These are phyloP conservation scores for Phoma sp. DNA, from an alignment of 2,329 filamentous ascomycete genomes.

Conservation along the genomic window DNA sequence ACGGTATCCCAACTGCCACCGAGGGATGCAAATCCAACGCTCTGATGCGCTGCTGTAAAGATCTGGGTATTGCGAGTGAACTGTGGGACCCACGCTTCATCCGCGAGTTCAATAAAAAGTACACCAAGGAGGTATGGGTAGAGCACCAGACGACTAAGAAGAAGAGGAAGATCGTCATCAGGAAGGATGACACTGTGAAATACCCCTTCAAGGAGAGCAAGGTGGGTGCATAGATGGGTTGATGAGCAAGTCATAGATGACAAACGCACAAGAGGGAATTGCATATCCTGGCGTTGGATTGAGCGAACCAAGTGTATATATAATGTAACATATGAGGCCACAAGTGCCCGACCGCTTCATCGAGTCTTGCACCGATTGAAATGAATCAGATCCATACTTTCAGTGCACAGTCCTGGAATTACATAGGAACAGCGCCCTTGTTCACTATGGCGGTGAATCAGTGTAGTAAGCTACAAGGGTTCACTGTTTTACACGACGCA, in stretches of 20 bases:
- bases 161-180: slow-evolving; percentile 84
- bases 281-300: background rate
- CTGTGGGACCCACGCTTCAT: slow-evolving; percentile 97
- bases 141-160: slow-evolving; percentile 89
- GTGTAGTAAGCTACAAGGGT: too few species aligned
- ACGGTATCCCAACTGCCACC: slow-evolving; percentile 90
- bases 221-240: slow-evolving; percentile 10
- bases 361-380: background rate
- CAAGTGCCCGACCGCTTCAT: background rate
- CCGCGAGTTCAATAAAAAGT: slow-evolving; percentile 76
- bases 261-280: background rate
- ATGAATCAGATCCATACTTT: too few species aligned
- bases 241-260: background rate
- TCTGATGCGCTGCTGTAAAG: slow-evolving; percentile 97
- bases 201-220: slow-evolving; percentile 67
- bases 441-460: too few species aligned
- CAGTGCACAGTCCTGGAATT: too few species aligned
- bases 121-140: slow-evolving; percentile 83
- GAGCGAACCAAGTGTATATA: background rate
- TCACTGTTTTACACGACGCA: too few species aligned
- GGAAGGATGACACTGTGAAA: slow-evolving; percentile 79
- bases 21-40: slow-evolving; percentile 99
- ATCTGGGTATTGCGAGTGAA: slow-evolving; percentile 91
- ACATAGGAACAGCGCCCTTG: too few species aligned
- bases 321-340: slow-evolving; percentile 5